Evolutionary conservation across 2,329 filamentous ascomycete genomes (phyloP).

Genomic region (Ophidiomyces ophidiicola): DNA sequence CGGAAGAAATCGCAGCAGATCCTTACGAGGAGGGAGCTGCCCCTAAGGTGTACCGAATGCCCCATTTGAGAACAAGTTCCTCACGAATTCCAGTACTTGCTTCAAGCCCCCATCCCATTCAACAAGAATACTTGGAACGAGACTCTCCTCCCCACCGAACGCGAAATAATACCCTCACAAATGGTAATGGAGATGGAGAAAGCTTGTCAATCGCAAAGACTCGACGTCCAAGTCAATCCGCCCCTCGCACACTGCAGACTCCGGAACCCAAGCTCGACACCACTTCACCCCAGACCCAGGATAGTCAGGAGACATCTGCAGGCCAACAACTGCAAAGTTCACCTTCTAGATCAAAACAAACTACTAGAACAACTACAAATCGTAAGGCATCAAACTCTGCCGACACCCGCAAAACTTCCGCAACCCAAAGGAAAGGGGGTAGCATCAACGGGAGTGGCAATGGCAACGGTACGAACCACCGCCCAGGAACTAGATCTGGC

Average conservation of each 20-base stretch:
- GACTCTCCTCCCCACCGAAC: constrained; percentile 55
- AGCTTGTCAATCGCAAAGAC: constrained; percentile 48
- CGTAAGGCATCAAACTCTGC: constrained; percentile 31
- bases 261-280: constrained; percentile 22
- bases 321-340: constrained; percentile 14
- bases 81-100: constrained; percentile 84
- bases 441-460: constrained; percentile 23
- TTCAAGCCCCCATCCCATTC: constrained; percentile 63
- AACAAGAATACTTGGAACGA: constrained; percentile 58
- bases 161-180: constrained; percentile 41
- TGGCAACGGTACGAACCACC: constrained; percentile 33
- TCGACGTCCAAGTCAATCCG: constrained; percentile 53
- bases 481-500: constrained; percentile 52
- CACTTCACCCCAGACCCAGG: constrained; percentile 9
- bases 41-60: constrained; percentile 41
- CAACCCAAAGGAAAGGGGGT: constrained; percentile 25
- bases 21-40: constrained; percentile 24
- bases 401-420: constrained; percentile 31
- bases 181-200: constrained; percentile 50
- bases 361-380: constrained; percentile 23
- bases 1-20: constrained; percentile 60
- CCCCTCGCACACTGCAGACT: constrained; percentile 15
- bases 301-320: constrained; percentile 16
- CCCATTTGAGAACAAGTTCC: constrained; percentile 46
- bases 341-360: constrained; percentile 17